Evolutionary conservation across 2,329 filamentous ascomycete species (phyloP).

Genomic region (Chrysoporthe deuterocubensis): DNA sequence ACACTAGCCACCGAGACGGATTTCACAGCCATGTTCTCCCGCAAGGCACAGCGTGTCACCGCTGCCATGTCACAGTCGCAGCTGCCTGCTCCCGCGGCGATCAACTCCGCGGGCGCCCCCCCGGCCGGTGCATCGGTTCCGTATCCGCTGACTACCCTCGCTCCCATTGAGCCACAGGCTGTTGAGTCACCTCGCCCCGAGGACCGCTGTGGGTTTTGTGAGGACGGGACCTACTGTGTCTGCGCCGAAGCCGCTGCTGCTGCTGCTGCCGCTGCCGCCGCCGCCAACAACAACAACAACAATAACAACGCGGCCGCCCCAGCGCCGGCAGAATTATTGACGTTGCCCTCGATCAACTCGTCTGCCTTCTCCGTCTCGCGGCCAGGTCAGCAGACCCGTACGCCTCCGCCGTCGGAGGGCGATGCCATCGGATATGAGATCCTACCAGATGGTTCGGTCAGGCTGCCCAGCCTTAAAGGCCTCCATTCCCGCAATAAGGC

Average conservation of each 20-base stretch:
- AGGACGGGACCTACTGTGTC: constrained; percentile 80
- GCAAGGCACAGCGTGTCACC: constrained; percentile 43
- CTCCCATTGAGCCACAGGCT: constrained; percentile 18
- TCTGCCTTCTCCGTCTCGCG: constrained; percentile 40
- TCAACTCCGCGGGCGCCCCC: constrained; percentile 22
- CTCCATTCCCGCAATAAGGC: constrained; percentile 37
- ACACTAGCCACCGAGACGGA: constrained; percentile 68
- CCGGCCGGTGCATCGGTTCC: constrained; percentile 35
- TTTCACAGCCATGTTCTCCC: constrained; percentile 70
- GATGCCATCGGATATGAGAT: constrained; percentile 64
- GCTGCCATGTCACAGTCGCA: constrained; percentile 28
- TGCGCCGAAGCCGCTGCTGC: constrained; percentile 64
- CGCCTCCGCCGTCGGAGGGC: constrained; percentile 64
- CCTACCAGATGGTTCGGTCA: constrained; percentile 63
- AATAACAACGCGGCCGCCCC: not conserved
- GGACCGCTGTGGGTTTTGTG: constrained; percentile 82
- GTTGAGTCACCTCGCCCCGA: constrained; percentile 42
- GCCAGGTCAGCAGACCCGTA: constrained; percentile 52
- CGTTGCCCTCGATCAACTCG: constrained; percentile 44
- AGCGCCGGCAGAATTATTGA: constrained; percentile 21
- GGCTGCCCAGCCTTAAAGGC: constrained; percentile 53
- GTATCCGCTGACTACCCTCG: constrained; percentile 31
- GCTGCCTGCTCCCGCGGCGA: constrained; percentile 41
- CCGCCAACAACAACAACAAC: not conserved
- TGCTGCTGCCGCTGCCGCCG: not conserved